Evolutionary conservation across 352 stramenopile species (phyloP), one percentile per base, ranked within the genome.

Genomic region (Phytophthora capsici): DNA sequence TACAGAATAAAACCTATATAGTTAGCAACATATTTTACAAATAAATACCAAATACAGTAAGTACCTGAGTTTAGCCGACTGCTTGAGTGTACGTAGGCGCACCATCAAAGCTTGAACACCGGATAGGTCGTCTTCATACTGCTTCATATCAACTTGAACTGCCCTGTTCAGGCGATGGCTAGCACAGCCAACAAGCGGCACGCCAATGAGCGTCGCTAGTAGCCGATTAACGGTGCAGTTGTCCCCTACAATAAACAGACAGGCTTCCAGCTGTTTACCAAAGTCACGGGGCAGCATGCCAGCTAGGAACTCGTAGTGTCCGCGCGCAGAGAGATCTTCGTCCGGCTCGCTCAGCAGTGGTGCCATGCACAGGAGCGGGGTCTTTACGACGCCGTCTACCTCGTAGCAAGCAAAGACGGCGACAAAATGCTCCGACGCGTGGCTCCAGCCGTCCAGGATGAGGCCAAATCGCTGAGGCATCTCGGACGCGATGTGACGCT

Each of bases 321-420:
- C 40, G 4, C 8, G 40, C 5, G n/a, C 17, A 2, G 41, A 53
- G 19, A 44, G 53, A 14, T 61, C 41, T 1, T 52, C 19, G n/a
- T n/a, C n/a, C n/a, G n/a, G n/a, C n/a, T n/a, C n/a, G n/a, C n/a
- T n/a, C n/a, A n/a, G n/a, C n/a, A 16, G 43, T 14, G 17, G 6
- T 37, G 13, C 1, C 45, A 23, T 38, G 32, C 4, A 40, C 10
- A 40, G 34, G 12, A 40, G 34, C n/a, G 16, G 34, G 12, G 7
- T 40, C 34, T n/a, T 14, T 1, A 13, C 6, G 34, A 41, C 54
- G 2, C 20, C 22, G 30, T 23, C 14, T 10, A 62, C 32, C 17
- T 51, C 46, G 19, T 45, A 58, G 16, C 40, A 52, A 14, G 25
- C n/a, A 10, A 65, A 65, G 22, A 57, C 40, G 6, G 57, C n/a